A percentile compares a stretch with the other conserved stretches of the same genome.
phyloP scores from a whole-genome alignment of 345 rosid species.

The Eucalyptus erythrocorys region DNA sequence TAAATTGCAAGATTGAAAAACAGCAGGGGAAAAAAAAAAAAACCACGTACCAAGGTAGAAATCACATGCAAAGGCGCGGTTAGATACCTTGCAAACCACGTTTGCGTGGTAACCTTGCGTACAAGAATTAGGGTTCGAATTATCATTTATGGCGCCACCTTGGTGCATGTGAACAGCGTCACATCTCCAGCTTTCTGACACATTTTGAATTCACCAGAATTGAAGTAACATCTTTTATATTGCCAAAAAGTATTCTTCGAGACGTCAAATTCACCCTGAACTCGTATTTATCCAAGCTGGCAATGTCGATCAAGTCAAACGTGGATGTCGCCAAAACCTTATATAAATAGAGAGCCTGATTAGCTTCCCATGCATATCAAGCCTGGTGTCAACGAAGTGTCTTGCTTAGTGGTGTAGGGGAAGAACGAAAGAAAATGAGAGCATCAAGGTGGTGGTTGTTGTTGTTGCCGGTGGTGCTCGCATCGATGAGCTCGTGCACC shows the following conservation, averaged over 20 bases:
- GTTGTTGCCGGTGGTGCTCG: not conserved
- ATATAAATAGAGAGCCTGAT: not conserved
- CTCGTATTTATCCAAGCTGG: not conserved
- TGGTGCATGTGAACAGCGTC: not conserved
- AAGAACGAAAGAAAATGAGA: not conserved
- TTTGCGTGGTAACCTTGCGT: not conserved
- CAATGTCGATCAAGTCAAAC: not conserved
- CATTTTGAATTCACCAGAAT: not conserved
- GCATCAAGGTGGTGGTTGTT: not conserved
- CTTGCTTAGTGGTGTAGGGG: not conserved
- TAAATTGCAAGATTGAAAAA: not conserved
- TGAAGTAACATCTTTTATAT: not conserved
- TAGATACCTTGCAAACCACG: not conserved
- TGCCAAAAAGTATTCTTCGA: not conserved
- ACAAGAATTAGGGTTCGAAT: not conserved
- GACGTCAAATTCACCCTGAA: not conserved
- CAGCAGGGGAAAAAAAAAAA: fast-evolving
- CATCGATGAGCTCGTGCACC: not conserved
- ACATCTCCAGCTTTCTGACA: not conserved
- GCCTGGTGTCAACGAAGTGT: not conserved
- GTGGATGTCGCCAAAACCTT: not conserved
- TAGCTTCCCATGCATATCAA: not conserved
- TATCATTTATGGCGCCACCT: not conserved
- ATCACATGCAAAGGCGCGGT: not conserved
- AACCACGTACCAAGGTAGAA: not conserved